These are phyloP conservation scores for Tuber brumale DNA, from an alignment of 495 filamentous ascomycete genomes.

Conservation along the genomic window DNA sequence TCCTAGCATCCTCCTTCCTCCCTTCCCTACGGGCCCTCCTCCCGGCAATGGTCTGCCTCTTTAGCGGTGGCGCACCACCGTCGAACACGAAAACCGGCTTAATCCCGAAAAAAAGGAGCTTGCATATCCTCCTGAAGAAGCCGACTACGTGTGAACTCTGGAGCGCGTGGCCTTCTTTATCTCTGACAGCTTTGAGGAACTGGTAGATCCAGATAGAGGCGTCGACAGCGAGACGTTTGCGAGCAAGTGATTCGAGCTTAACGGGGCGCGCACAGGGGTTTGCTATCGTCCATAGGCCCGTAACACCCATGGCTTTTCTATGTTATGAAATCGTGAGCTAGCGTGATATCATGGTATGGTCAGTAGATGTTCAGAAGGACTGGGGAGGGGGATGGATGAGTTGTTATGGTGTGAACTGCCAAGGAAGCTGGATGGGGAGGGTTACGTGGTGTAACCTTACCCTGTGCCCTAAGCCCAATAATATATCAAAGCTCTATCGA, in stretches of 20 bases:
- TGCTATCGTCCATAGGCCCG: constrained; percentile 90
- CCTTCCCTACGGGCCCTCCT: constrained; percentile 79
- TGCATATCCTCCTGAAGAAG: constrained; percentile 97
- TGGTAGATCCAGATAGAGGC: constrained; percentile 99
- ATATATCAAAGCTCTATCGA: background rate
- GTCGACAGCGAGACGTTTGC: constrained; percentile 90
- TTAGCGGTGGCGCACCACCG: constrained; percentile 83
- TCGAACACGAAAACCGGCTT: constrained; percentile 97
- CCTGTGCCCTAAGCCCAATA: constrained; percentile 7
- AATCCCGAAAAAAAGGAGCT: constrained; percentile 93
- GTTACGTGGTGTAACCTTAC: constrained; percentile 34
- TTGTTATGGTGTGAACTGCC: constrained; percentile 12
- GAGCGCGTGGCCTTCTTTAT: constrained; percentile 95
- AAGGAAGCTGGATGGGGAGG: background rate
- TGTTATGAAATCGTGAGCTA: constrained; percentile 5
- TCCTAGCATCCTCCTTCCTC: constrained; percentile 80
- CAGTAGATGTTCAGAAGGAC: constrained; percentile 9
- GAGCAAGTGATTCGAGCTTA: constrained; percentile 90
- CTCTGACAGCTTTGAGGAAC: constrained; percentile 95
- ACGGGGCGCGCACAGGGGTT: constrained; percentile 85
- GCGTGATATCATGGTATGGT: constrained; percentile 8
- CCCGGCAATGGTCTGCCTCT: constrained; percentile 78
- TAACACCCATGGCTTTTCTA: constrained; percentile 74
- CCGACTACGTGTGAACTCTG: constrained; percentile 92
- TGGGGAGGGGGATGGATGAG: background rate